Base-by-base conservation (phyloP, 2,329 filamentous ascomycete genomes). In the Sporothrix protearum region DNA sequence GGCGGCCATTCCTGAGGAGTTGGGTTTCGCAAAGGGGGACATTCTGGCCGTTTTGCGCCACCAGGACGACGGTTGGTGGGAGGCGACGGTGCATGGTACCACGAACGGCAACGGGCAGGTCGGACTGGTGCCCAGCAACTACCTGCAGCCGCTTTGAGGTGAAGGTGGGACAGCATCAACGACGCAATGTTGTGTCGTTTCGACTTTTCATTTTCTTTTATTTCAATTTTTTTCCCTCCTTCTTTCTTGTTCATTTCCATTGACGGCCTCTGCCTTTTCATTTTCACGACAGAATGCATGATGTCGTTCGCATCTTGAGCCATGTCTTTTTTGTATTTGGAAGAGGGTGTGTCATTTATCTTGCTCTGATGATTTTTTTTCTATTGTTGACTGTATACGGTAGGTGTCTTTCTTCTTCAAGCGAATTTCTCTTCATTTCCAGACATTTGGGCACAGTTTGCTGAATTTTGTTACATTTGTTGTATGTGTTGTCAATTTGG, bases 11-110 rank as follows among this genome's bases (percentile, higher is more conserved):
- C 93, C 95, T 0, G 96, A 98, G 79, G 96, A 99, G 81, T 84
- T 99, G 25, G 91, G 92, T 16, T 99, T 99, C 80, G 85, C 86
- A 63, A 99, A 99, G 83, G 94, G 94, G 64, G 96, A 99, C 78
- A 89, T 95, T 72, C 85, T 99, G 16, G 93, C 95, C 1, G 90
- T 99, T 16, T 84, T 97, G 63, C 87, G 94, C 73, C 89, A 97
- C 77, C 96, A 99, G 81, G 96, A 99, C 79, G 96, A 99, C 78
- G 96, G 96, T 25, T 99, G 96, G 96, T 99, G 96, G 96, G 96
- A 99, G 83, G 96, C 96, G 14, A 95, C 97, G 80, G 88, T 97
- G 53, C 92, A 94, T 61, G 90, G 90, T 30, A 53, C 7, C 59
- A 25, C 59, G 28, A 67, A 53, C 45, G 85, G 86, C 74, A 87